A percentile compares a stretch with the other conserved stretches of the same genome.
Conservation (phyloP, 2,329 filamentous ascomycete genomes). For the Xylariaceae sp. region DNA sequence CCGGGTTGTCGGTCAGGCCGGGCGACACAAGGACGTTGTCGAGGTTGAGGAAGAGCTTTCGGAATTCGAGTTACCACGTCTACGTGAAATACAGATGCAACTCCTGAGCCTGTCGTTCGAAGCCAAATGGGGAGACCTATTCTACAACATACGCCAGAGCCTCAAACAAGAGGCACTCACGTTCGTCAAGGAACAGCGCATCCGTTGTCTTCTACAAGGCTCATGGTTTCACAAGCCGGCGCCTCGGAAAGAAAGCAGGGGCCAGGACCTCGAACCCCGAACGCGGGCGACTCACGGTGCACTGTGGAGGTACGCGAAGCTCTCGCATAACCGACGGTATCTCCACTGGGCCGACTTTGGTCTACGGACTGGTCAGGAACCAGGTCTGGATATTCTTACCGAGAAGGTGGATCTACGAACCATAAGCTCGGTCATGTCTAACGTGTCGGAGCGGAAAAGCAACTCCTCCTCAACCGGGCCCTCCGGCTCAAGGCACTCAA, state of each 20-base stretch:
- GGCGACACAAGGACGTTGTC: conserved; percentile 74
- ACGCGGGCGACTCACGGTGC: conserved; percentile 41
- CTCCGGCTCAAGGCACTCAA: conserved; percentile 47
- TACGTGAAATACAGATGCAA: conserved; percentile 90
- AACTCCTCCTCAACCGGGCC: conserved; percentile 30
- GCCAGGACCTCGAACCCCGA: conserved; percentile 35
- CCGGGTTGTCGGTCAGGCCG: conserved; percentile 77
- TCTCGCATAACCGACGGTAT: conserved; percentile 86
- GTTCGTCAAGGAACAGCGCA: conserved; percentile 95
- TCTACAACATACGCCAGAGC: conserved; percentile 85
- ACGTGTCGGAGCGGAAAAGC: conserved; percentile 61
- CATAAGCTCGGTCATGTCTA: conserved; percentile 90
- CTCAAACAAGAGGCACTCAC: conserved; percentile 85
- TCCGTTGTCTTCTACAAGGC: conserved; percentile 81
- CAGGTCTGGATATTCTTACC: conserved; percentile 64
- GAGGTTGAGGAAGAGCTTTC: conserved; percentile 86
- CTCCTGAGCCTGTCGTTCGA: conserved; percentile 87
- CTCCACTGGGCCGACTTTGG: conserved; percentile 87
- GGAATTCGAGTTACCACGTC: conserved; percentile 71
- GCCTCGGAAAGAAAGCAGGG: conserved; percentile 40
- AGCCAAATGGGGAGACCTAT: conserved; percentile 86
- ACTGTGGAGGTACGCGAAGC: conserved; percentile 75
- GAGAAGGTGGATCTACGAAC: conserved; percentile 83
- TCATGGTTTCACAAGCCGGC: conserved; percentile 70
- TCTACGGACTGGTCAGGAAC: conserved; percentile 56